These are phyloP conservation scores for Curvularia hawaiiensis DNA, from an alignment of 2,329 filamentous ascomycete species.

Conservation along the genomic window DNA sequence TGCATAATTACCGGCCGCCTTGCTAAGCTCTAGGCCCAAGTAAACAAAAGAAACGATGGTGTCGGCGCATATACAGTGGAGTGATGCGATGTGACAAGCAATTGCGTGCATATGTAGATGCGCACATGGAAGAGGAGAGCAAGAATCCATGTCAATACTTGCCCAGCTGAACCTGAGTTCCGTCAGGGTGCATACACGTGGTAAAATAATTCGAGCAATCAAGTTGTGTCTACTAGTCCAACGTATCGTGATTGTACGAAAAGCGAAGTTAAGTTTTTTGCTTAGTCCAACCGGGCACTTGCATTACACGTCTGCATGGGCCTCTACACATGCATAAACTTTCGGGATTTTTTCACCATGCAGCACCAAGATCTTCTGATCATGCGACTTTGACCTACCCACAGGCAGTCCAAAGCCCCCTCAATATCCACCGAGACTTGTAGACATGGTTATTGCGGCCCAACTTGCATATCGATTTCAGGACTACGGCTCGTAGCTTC, in stretches of 20 bases:
- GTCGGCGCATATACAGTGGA: constrained; percentile 9
- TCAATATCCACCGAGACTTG: background rate
- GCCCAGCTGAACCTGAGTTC: background rate
- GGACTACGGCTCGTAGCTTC: constrained; percentile 3
- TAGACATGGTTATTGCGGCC: constrained; percentile 9
- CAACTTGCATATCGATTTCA: constrained; percentile 7
- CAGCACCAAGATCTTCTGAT: background rate
- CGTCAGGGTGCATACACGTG: background rate
- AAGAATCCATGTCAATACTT: background rate
- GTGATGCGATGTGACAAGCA: constrained; percentile 19
- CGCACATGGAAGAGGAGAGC: constrained; percentile 7
- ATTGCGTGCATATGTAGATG: constrained; percentile 13
- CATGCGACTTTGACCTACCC: background rate
- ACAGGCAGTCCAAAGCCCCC: background rate
- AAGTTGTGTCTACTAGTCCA: background rate
- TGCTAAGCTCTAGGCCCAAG: background rate
- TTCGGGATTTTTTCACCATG: background rate
- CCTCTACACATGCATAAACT: background rate
- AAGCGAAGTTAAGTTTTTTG: constrained; percentile 1
- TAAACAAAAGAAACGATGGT: background rate
- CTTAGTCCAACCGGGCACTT: constrained; percentile 1
- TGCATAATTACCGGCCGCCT: background rate
- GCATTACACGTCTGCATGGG: background rate
- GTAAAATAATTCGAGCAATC: background rate
- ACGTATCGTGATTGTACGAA: background rate